Percentiles rank a stretch among this genome's conserved stretches.
Evolutionary conservation across 495 filamentous ascomycete species (phyloP).

Genomic region (Podospora conica): DNA sequence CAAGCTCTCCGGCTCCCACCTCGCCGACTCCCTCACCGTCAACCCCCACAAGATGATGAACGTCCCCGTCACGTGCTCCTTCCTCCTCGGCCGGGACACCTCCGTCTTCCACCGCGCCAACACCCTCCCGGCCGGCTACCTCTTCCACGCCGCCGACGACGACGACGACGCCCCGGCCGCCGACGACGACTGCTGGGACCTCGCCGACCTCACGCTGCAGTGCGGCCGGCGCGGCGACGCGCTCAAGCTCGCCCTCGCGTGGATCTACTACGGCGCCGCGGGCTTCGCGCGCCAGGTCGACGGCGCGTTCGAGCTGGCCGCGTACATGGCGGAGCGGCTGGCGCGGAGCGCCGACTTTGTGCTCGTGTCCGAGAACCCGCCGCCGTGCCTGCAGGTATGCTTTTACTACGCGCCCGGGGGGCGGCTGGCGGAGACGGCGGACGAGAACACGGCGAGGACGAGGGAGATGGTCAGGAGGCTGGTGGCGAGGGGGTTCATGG

Average conservation of each 20-base stretch:
- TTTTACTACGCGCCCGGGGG: conserved; percentile 73
- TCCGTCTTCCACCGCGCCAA: conserved; percentile 72
- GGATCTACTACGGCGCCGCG: conserved; percentile 74
- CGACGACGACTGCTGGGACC: conserved; percentile 58
- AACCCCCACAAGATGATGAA: conserved; percentile 98
- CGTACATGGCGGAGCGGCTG: conserved; percentile 56
- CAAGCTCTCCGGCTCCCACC: conserved; percentile 62
- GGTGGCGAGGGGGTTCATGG: conserved; percentile 76
- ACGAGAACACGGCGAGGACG: conserved; percentile 65
- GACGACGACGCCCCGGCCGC: conserved; percentile 10
- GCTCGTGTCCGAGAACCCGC: conserved; percentile 67
- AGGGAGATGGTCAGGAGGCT: conserved; percentile 58
- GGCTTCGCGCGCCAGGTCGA: conserved; percentile 59
- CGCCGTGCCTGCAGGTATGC: conserved; percentile 89
- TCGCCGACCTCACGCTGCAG: conserved; percentile 90
- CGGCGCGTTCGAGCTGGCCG: conserved; percentile 59
- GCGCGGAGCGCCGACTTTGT: conserved; percentile 51
- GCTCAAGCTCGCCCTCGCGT: conserved; percentile 79
- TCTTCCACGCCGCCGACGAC: conserved; percentile 61
- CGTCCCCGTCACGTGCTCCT: conserved; percentile 83
- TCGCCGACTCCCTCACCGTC: conserved; percentile 73
- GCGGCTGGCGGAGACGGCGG: conserved; percentile 42
- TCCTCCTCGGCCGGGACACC: conserved; percentile 73
- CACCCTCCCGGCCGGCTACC: conserved; percentile 78
- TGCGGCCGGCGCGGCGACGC: conserved; percentile 82